A percentile compares a stretch with the other conserved stretches of the same genome.
Conservation (phyloP, 495 filamentous ascomycete genomes). For the Diplogelasinospora grovesii region DNA sequence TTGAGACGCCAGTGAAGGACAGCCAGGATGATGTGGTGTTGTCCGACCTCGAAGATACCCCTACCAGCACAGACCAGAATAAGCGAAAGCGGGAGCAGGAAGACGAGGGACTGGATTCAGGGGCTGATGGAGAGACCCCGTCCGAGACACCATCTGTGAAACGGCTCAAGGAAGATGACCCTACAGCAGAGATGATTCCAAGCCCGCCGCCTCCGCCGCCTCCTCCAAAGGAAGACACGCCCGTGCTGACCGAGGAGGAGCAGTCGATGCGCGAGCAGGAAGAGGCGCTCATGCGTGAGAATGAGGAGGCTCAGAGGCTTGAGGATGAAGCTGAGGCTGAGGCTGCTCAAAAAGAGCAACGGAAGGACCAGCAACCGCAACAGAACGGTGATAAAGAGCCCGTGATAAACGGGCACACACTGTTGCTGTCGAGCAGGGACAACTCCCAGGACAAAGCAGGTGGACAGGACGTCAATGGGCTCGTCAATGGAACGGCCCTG, state of each 20-base stretch:
- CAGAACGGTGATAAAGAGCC: not conserved
- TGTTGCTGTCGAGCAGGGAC: too few relatives aligned
- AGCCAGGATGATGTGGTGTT: constrained; percentile 17
- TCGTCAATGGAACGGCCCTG: not conserved
- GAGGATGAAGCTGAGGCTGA: constrained; percentile 36
- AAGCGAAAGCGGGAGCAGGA: constrained; percentile 60
- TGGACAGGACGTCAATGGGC: not conserved
- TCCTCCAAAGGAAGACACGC: constrained; percentile 15
- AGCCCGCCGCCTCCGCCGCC: constrained; percentile 38
- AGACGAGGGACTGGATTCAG: constrained; percentile 24
- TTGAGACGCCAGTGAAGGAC: constrained; percentile 3
- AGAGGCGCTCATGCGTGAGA: constrained; percentile 28
- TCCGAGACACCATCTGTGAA: constrained; percentile 43
- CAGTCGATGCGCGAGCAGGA: constrained; percentile 38
- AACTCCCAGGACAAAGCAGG: too few relatives aligned
- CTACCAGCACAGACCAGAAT: constrained; percentile 11
- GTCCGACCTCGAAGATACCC: constrained; percentile 38
- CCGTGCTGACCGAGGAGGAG: constrained; percentile 27
- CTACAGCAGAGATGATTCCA: constrained; percentile 24
- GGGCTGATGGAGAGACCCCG: constrained; percentile 26
- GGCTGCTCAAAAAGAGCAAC: constrained; percentile 13
- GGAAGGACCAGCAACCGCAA: constrained; percentile 5
- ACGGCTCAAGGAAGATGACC: constrained; percentile 43
- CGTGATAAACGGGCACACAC: too few relatives aligned
- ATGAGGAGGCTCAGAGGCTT: constrained; percentile 36